These are phyloP conservation scores for carrot (Daucus carota) DNA, from an alignment of 129 eudicot species.

Conservation along the genomic window DNA sequence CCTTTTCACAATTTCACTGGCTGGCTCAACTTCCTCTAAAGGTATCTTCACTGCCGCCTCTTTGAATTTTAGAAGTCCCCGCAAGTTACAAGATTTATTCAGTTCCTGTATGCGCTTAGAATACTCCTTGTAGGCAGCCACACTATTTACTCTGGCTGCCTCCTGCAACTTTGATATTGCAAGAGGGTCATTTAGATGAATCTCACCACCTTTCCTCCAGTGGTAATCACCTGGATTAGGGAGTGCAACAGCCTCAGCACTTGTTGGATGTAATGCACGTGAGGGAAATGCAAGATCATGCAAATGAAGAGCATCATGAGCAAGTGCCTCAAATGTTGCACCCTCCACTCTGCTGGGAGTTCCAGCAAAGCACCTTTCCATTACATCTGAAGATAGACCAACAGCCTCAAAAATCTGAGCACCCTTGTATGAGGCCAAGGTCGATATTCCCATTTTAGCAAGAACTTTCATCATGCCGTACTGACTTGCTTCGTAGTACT, in stretches of 20 bases:
- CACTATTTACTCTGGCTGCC: conserved; percentile 85
- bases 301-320: conserved; percentile 64
- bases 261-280: conserved; percentile 53
- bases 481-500: conserved; percentile 79
- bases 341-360: conserved; percentile 99
- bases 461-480: conserved; percentile 98
- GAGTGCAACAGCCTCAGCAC: conserved; percentile 88
- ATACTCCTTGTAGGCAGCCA: conserved; percentile 86
- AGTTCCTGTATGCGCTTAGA: conserved; percentile 77
- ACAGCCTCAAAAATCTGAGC: conserved; percentile 99
- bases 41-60: conserved; percentile 56
- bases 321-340: conserved; percentile 91
- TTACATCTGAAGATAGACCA: conserved; percentile 90
- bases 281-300: conserved; percentile 82
- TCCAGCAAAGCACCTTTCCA: conserved; percentile 82
- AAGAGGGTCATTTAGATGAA: conserved; percentile 89
- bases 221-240: conserved; percentile 96
- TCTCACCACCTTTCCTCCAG: conserved; percentile 95
- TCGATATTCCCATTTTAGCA: conserved; percentile 99
- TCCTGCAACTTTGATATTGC: conserved; percentile 92
- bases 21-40: conserved; percentile 93
- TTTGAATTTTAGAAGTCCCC: conserved; percentile 88
- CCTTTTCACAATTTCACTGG: conserved; percentile 94
- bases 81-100: conserved; percentile 65
- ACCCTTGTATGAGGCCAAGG: conserved; percentile 94